These are phyloP conservation scores for Quaeritorhiza haematococci DNA, from an alignment of 371 early-diverging fungal species.

Conservation along the genomic window DNA sequence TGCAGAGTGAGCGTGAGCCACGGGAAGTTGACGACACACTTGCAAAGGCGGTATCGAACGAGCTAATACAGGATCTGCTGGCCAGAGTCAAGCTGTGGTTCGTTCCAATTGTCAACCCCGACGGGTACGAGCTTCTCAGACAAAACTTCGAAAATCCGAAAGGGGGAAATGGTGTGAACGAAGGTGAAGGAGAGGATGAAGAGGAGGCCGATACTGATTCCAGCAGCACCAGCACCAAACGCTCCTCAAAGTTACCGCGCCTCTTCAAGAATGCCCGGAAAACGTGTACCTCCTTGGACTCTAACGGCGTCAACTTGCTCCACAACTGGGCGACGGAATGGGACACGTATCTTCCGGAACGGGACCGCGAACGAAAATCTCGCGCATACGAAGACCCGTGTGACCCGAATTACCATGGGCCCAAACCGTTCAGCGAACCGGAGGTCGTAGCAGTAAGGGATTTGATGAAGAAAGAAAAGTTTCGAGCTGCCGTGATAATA, in stretches of 20 bases:
- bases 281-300: too few relatives aligned
- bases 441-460: constrained; percentile 26
- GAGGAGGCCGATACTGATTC: too few relatives aligned
- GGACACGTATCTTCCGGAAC: constrained; percentile 12
- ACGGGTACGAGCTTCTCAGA: constrained; percentile 15
- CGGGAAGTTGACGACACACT: too few relatives aligned
- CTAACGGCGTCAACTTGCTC: constrained; percentile 28
- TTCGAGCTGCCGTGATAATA: constrained; percentile 15
- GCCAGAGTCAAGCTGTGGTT: constrained; percentile 3
- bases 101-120: constrained; percentile 23
- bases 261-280: too few relatives aligned
- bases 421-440: constrained; percentile 30
- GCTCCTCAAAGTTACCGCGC: too few relatives aligned
- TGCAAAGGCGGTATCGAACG: too few relatives aligned
- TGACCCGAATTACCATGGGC: constrained; percentile 24
- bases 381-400: constrained; percentile 13
- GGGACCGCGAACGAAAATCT: neutral
- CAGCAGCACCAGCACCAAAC: too few relatives aligned
- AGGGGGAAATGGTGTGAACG: too few relatives aligned
- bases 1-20: too few relatives aligned
- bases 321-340: constrained; percentile 24
- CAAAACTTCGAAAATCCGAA: neutral
- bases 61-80: too few relatives aligned
- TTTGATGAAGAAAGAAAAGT: constrained; percentile 11
- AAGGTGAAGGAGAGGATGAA: too few relatives aligned